A percentile compares a stretch with the other conserved stretches of the same genome.
Conservation (phyloP, 2,329 filamentous ascomycete species). For the Plenodomus tracheiphilus region DNA sequence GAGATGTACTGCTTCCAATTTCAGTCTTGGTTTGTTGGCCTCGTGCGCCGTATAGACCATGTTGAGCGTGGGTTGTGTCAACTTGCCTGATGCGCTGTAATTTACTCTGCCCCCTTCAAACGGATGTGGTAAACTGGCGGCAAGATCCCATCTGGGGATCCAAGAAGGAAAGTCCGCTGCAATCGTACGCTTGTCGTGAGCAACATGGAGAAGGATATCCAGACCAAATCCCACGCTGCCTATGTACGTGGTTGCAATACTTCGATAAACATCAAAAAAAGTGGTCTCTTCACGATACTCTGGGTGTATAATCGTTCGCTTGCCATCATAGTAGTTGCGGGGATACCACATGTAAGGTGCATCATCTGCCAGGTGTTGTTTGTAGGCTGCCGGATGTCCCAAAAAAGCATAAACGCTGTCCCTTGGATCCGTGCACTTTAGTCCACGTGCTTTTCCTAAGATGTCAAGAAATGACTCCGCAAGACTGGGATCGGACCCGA, state of each 20-base stretch:
- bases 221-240: too few relatives aligned
- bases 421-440: constrained; percentile 3
- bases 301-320: constrained; percentile 1
- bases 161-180: background rate
- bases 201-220: background rate
- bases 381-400: constrained; percentile 13
- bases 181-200: background rate
- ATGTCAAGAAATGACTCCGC: constrained; percentile 9
- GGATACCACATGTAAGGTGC: constrained; percentile 7
- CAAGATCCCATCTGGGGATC: background rate
- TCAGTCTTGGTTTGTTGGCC: too few relatives aligned
- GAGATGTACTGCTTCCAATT: too few relatives aligned
- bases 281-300: constrained; percentile 1
- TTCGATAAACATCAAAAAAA: background rate
- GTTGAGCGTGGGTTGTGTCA: too few relatives aligned
- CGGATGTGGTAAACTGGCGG: background rate
- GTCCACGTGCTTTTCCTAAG: background rate
- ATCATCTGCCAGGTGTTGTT: constrained; percentile 3
- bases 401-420: constrained; percentile 11
- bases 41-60: too few relatives aligned
- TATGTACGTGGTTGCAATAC: background rate
- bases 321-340: background rate
- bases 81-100: too few relatives aligned
- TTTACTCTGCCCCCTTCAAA: background rate
- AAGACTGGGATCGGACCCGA: constrained; percentile 2